Percentiles rank a stretch among this genome's conserved stretches.
Evolutionary conservation across 495 filamentous ascomycete genomes (phyloP).

Genomic region (Evernia prunastri): DNA sequence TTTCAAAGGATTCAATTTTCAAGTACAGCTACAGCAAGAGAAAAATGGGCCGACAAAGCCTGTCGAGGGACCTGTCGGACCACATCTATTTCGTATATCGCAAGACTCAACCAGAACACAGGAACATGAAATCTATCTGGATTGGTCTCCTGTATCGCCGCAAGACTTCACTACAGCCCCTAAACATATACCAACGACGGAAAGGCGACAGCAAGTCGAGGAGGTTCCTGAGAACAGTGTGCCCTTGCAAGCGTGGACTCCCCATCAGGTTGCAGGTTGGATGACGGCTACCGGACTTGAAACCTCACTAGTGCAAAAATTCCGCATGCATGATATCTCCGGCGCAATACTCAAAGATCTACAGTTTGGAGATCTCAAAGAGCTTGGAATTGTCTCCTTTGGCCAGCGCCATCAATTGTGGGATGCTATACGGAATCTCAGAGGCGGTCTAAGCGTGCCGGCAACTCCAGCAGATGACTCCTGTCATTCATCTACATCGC

Average conservation of each 20-base stretch:
- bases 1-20: constrained; percentile 42
- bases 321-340: constrained; percentile 83
- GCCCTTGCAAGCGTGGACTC: constrained; percentile 54
- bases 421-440: constrained; percentile 70
- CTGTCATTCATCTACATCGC: constrained; percentile 21
- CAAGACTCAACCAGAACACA: constrained; percentile 34
- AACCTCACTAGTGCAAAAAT: constrained; percentile 65
- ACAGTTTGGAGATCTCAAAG: constrained; percentile 89
- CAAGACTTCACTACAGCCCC: constrained; percentile 22
- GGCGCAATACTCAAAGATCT: constrained; percentile 76
- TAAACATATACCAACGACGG: constrained; percentile 30
- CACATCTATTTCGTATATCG: constrained; percentile 76
- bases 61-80: constrained; percentile 74
- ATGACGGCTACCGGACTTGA: constrained; percentile 71
- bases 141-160: constrained; percentile 51
- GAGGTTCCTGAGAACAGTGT: constrained; percentile 36
- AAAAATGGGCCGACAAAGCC: constrained; percentile 43
- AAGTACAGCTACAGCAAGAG: constrained; percentile 31
- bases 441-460: constrained; percentile 52
- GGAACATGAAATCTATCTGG: constrained; percentile 55
- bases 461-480: constrained; percentile 39
- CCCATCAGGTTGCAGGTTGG: constrained; percentile 72
- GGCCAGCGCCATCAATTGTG: constrained; percentile 82
- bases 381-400: constrained; percentile 88
- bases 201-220: constrained; percentile 32